phyloP scores from a whole-genome alignment of 306 rosid genomes.

The Fagus sylvatica region DNA sequence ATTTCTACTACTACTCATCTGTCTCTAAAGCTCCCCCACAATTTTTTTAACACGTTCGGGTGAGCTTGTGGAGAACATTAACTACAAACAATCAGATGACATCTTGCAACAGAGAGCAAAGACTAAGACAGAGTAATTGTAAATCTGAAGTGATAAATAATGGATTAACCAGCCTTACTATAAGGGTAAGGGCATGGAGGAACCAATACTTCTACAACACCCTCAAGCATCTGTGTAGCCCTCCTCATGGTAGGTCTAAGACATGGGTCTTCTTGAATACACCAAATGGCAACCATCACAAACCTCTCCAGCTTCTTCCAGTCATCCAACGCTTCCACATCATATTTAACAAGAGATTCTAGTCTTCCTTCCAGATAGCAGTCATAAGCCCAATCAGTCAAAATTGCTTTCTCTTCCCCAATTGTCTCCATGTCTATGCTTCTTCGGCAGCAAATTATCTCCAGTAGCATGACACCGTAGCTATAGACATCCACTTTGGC shows the following conservation, averaged over 20 bases:
- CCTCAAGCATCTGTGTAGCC: conserved; percentile 42
- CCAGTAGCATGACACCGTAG: conserved; percentile 29
- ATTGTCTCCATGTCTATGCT: not conserved
- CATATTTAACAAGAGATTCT: conserved; percentile 11
- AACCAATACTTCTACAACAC: conserved; percentile 24
- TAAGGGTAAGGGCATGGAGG: conserved; percentile 38
- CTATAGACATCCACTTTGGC: conserved; percentile 35
- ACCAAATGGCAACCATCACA: conserved; percentile 34
- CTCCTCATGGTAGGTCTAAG: conserved; percentile 34
- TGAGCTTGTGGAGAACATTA: too few species aligned
- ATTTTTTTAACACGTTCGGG: too few species aligned
- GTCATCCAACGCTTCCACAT: conserved; percentile 14
- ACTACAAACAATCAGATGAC: too few species aligned
- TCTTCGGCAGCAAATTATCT: conserved; percentile 34
- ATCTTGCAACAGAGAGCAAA: not conserved
- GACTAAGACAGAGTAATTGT: too few species aligned
- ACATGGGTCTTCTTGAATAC: conserved; percentile 34
- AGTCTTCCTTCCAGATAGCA: conserved; percentile 6
- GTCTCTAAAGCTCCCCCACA: too few species aligned
- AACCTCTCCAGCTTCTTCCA: conserved; percentile 21
- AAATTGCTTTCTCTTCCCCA: not conserved
- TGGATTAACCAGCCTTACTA: too few species aligned
- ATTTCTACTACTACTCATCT: too few species aligned
- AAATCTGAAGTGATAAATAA: too few species aligned
- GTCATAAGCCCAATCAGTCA: conserved; percentile 30